Evolutionary conservation across 2,329 filamentous ascomycete genomes (phyloP).

Genomic region (Cryphonectria nitschkei): DNA sequence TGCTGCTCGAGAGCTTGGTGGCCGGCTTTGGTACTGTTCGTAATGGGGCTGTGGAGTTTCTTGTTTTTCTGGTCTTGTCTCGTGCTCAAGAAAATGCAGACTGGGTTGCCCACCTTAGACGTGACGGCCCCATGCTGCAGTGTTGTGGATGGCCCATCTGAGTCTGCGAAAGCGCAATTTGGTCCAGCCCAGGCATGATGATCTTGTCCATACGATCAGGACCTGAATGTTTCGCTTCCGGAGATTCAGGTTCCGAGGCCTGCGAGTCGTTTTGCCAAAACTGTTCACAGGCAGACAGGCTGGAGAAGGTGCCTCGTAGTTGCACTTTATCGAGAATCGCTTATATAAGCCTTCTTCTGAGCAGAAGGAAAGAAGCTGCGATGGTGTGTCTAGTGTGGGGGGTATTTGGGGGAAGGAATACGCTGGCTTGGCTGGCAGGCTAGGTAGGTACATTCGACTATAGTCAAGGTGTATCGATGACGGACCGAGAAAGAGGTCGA

Average conservation of each 20-base stretch:
- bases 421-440: too few relatives aligned
- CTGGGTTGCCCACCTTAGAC: conserved; percentile 1
- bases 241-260: neutral
- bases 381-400: neutral
- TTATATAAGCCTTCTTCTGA: neutral
- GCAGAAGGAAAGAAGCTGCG: neutral
- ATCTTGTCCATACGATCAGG: neutral
- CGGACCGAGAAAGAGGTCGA: neutral
- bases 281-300: neutral
- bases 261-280: neutral
- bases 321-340: neutral
- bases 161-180: neutral
- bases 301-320: neutral
- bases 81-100: neutral
- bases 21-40: neutral
- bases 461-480: neutral
- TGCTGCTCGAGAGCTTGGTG: neutral
- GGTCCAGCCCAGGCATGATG: neutral
- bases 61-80: neutral
- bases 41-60: neutral
- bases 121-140: neutral
- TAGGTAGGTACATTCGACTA: too few relatives aligned
- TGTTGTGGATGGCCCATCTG: neutral
- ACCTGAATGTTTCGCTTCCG: neutral
- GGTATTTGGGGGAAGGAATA: too few relatives aligned